Evolutionary conservation across 208 protist genomes (phyloP), one percentile per base, ranked within the genome.

Genomic region (Naegleria gruberi): DNA sequence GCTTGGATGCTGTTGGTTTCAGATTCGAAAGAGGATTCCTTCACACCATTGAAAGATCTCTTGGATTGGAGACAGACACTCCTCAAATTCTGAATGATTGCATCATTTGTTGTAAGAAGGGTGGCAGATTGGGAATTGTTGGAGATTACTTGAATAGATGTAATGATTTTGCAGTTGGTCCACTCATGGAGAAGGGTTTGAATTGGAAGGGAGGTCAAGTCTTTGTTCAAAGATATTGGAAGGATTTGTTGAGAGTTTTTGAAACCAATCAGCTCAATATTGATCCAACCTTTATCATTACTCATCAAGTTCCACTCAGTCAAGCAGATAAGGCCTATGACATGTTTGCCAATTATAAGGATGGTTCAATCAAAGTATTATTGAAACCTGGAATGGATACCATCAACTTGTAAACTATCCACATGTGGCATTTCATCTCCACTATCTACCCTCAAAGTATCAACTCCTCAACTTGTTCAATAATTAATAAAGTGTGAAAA

Each of bases 141-240:
- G 92, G 87, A 30, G 92, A 92, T 81, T 93, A 93, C 46, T 57
- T 30, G 30, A 84, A 83, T 5, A 81, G 47, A 89, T 89, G 90
- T 82, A 93, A 93, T 87, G 89, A 93, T 87, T 93, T 93, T 89
- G 87, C 90, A 37, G 81, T 93, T 57, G 92, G 92, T 46, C 90
- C 92, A 19, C 34, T 93, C 26, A 93, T 93, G 90, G 92, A 93
- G 47, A 93, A 89, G 82, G 46, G 89, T 41, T 81, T 93, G 34
- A 81, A 51, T 26, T 55, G 41, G 34, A 83, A 45, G n/a, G 90
- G 65, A 41, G 91, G 91, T 23, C 87, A 90, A 34, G 89, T 88
- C 4, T 87, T 74, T 41, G 46, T 82, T 85, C 91, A 93, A 83
- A 92, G 82, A 40, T 90, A 92, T 74, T 92, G 92, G 91, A 84